A percentile compares a stretch with the other conserved stretches of the same genome.
phyloP scores from a whole-genome alignment of 139 green algal species.

The Chlamydomonas applanata region DNA sequence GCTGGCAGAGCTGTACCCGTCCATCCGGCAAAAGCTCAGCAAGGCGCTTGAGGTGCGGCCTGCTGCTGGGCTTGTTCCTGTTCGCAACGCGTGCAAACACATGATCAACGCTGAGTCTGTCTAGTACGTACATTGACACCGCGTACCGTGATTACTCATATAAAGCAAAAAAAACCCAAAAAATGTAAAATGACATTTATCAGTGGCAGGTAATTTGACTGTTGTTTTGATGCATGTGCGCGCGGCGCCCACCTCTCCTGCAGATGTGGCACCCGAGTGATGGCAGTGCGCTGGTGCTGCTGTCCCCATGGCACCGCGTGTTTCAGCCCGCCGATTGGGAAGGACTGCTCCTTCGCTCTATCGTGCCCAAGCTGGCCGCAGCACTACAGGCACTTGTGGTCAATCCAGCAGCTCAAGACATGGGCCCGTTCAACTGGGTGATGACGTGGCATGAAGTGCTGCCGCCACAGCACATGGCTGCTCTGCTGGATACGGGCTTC shows the following conservation, averaged over 20 bases:
- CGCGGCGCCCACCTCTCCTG: too few relatives aligned
- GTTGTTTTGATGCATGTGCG: too few relatives aligned
- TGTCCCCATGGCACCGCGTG: conserved; percentile 85
- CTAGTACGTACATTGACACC: too few relatives aligned
- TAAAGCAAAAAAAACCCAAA: too few relatives aligned
- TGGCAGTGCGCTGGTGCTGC: conserved; percentile 66
- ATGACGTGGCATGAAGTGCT: conserved; percentile 77
- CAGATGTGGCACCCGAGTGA: conserved; percentile 86
- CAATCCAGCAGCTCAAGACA: conserved; percentile 65
- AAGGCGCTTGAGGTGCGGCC: conserved; percentile 72
- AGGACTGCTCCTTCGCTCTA: conserved; percentile 62
- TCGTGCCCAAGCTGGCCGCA: conserved; percentile 88
- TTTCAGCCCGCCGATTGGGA: conserved; percentile 80
- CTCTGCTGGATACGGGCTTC: conserved; percentile 70
- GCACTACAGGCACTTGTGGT: conserved; percentile 14
- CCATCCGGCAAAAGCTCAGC: conserved; percentile 79
- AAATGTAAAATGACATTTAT: too few relatives aligned
- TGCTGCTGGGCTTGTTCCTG: too few relatives aligned
- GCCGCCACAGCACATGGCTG: conserved; percentile 51
- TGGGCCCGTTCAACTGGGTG: conserved; percentile 81
- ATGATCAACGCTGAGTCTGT: too few relatives aligned
- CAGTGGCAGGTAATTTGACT: too few relatives aligned
- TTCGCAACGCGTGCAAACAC: too few relatives aligned
- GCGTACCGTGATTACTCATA: too few relatives aligned
- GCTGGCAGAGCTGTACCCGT: conserved; percentile 76